Base-by-base conservation (phyloP, 345 rosid genomes). In the Corymbia maculata region DNA sequence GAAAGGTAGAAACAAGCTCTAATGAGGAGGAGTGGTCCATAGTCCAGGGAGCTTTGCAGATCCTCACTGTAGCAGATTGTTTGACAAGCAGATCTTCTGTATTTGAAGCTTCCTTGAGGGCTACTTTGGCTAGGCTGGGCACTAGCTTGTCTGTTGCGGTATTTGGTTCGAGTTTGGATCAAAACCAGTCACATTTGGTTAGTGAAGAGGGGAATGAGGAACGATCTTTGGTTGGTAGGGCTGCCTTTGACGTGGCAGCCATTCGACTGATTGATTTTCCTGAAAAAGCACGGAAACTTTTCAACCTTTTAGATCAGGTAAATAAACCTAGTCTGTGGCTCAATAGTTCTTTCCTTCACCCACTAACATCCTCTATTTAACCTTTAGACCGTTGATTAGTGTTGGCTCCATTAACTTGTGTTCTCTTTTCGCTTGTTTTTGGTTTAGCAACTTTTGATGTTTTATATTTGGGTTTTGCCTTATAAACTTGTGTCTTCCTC, bases 1-100 rank as follows among this genome's bases (percentile, higher is more conserved):
- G 97, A 57, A 97, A 93, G 93, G 93, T 52, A 75, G 98, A 96
- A 86, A 89, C 87, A 89, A 90, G 93, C 79, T 98, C 99, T 44
- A 97, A 95, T 91, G 99, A 98, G 87, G 98, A 96, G 93, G 99
- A 98, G 92, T 98, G 99, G 99, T 98, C 99, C 86, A 97, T 98
- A 86, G 98, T 98, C 85, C 99, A 97, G 90, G 99, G 99, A 90
- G 97, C 99, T 85, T 88, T 98, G 88, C 99, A 98, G 92, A 94
- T 98, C 90, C 96, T 98, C 36, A 98, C 99, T 16, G 99, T 98
- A 64, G 98, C 98, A 91, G 99, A 98, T 91, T 96, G 98, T 92
- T 94, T 98, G 53, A 96, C 98, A 8, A 96, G 99, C 94, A 92
- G 99, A 88, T 98, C 98, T 85, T 96, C 99, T 13, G 97, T 97